Evolutionary conservation across 371 early-diverging fungal species (phyloP).

Genomic region (Dinochytrium kinnereticum): DNA sequence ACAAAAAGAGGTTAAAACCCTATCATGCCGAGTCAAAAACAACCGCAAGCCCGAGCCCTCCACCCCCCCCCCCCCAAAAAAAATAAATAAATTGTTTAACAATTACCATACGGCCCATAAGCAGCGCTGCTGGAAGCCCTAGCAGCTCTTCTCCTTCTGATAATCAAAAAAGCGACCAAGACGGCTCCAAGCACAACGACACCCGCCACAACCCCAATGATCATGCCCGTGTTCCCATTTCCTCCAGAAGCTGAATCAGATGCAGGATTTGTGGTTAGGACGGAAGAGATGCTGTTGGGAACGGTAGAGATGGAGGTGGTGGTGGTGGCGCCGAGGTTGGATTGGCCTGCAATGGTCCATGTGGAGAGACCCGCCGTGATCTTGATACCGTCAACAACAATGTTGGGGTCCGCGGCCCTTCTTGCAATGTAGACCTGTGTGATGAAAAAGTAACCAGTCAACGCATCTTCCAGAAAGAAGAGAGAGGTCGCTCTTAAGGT

Average conservation of each 20-base stretch:
- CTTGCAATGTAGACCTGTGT: slow-evolving; percentile 7
- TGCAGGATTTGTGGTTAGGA: neutral
- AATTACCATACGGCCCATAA: neutral
- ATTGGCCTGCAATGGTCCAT: neutral
- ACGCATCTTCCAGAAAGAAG: too few relatives aligned
- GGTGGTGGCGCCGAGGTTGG: neutral
- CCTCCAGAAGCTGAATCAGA: neutral
- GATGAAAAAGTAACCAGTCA: neutral
- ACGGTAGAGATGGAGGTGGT: neutral
- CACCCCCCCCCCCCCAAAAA: too few relatives aligned
- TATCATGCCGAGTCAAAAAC: too few relatives aligned
- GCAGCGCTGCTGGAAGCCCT: neutral
- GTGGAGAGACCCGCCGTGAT: neutral
- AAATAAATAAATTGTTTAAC: neutral
- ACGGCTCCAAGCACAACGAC: slow-evolving; percentile 1
- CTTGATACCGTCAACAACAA: neutral
- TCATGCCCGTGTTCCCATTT: neutral
- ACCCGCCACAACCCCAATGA: neutral
- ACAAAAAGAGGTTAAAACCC: too few relatives aligned
- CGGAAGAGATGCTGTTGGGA: neutral
- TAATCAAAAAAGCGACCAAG: neutral
- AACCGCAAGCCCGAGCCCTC: too few relatives aligned
- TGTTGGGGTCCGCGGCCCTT: neutral
- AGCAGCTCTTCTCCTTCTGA: neutral
- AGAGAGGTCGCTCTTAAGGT: too few relatives aligned